phyloP scores from a whole-genome alignment of 1,284 basidiomycete species.

The Papiliotrema fonsecae region DNA sequence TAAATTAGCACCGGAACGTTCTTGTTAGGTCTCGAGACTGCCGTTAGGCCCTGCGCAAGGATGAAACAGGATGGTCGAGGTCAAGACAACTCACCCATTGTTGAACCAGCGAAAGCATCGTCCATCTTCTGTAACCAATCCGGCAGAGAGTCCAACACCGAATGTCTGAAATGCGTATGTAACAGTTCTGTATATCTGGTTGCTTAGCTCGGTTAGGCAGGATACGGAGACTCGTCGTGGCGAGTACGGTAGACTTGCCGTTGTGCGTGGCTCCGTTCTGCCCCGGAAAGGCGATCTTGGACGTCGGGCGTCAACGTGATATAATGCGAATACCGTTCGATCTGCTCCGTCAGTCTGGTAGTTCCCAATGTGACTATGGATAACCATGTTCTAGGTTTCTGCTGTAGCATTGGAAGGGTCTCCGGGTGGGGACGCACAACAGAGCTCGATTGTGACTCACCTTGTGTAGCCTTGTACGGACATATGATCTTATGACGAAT shows the following conservation, averaged over 20 bases:
- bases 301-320: constrained; percentile 64
- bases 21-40: constrained; percentile 72
- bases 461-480: constrained; percentile 80
- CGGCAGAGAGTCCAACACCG: constrained; percentile 74
- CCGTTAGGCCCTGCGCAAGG: constrained; percentile 1
- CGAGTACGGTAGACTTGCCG: no score
- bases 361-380: no score
- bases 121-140: constrained; percentile 66
- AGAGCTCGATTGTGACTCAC: constrained; percentile 48
- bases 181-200: constrained; percentile 66
- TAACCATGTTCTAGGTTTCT: no score
- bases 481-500: constrained; percentile 79
- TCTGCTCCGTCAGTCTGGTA: constrained; percentile 54
- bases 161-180: constrained; percentile 65
- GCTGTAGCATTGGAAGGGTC: no score
- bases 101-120: constrained; percentile 59
- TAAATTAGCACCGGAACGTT: constrained; percentile 71
- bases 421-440: no score
- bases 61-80: neutral
- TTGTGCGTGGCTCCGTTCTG: constrained; percentile 71
- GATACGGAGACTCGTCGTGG: constrained; percentile 49
- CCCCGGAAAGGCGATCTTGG: constrained; percentile 67
- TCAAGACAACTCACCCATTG: constrained; percentile 61
- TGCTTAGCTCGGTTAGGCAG: neutral
- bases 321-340: constrained; percentile 76